Conservation (phyloP, 192 early-diverging fungal species). For the Allomyces arbusculus region DNA sequence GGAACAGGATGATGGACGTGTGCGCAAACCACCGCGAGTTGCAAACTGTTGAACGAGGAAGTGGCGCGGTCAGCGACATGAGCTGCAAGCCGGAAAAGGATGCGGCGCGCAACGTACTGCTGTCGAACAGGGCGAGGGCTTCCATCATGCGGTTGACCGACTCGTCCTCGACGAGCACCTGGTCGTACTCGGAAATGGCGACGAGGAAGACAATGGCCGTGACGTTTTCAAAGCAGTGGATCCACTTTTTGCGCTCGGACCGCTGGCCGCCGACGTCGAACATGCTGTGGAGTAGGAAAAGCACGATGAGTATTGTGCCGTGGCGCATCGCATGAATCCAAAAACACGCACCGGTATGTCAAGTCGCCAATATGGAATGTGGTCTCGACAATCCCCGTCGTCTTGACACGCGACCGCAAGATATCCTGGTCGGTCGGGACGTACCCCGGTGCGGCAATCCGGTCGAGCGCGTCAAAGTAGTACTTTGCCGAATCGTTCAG, state of each 20-base stretch:
- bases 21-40: slow-evolving; percentile 92
- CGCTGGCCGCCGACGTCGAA: slow-evolving; percentile 97
- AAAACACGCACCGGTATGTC: slow-evolving; percentile 40
- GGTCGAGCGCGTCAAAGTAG: slow-evolving; percentile 87
- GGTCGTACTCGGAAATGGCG: slow-evolving; percentile 89
- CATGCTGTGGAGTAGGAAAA: slow-evolving; percentile 20
- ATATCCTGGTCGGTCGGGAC: slow-evolving; percentile 90
- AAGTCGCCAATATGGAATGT: slow-evolving; percentile 76
- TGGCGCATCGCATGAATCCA: too few species aligned
- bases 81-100: too few species aligned
- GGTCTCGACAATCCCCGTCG: slow-evolving; percentile 91
- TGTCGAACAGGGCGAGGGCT: slow-evolving; percentile 74
- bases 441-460: slow-evolving; percentile 62
- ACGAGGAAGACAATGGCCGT: slow-evolving; percentile 90
- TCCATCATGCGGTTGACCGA: slow-evolving; percentile 92
- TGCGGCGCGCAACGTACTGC: too few species aligned
- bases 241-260: slow-evolving; percentile 97
- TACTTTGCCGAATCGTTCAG: slow-evolving; percentile 91
- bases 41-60: slow-evolving; percentile 41
- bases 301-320: too few species aligned
- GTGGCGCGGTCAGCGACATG: too few species aligned
- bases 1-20: slow-evolving; percentile 94
- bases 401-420: slow-evolving; percentile 87
- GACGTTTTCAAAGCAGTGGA: slow-evolving; percentile 95
- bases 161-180: slow-evolving; percentile 86